Conservation (phyloP, 495 filamentous ascomycete species). For the Bryoglossum gracile region DNA sequence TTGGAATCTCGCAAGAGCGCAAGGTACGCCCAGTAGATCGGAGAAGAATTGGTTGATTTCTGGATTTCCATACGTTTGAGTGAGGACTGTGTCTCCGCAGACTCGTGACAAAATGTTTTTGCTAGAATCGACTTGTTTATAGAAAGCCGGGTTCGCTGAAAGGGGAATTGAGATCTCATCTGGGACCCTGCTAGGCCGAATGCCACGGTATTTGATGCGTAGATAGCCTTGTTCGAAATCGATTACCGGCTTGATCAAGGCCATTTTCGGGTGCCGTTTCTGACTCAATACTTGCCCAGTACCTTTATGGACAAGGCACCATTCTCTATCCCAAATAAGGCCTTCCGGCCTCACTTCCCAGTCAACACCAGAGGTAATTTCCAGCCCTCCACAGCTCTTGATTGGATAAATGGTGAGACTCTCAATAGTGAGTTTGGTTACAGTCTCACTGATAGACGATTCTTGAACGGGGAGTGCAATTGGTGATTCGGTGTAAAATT, state of each 20-base stretch:
- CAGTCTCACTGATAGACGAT: neutral
- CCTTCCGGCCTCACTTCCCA: constrained; percentile 78
- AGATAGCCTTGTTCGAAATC: constrained; percentile 57
- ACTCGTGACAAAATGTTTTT: constrained; percentile 50
- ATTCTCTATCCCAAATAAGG: constrained; percentile 87
- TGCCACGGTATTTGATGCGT: constrained; percentile 30
- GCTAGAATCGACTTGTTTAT: constrained; percentile 25
- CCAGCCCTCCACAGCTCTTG: constrained; percentile 77
- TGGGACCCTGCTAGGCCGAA: constrained; percentile 13
- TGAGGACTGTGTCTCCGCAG: constrained; percentile 67
- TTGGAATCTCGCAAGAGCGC: constrained; percentile 74
- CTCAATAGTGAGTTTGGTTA: constrained; percentile 34
- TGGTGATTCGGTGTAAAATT: constrained; percentile 64
- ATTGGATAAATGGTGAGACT: constrained; percentile 72
- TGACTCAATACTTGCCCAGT: constrained; percentile 72
- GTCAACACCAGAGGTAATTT: constrained; percentile 50
- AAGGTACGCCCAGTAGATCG: constrained; percentile 62
- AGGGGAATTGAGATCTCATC: constrained; percentile 55
- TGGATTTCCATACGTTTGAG: constrained; percentile 57
- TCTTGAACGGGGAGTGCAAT: constrained; percentile 4
- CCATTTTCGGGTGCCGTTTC: constrained; percentile 78
- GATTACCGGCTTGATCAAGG: constrained; percentile 62
- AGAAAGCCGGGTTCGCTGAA: constrained; percentile 49
- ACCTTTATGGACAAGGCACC: constrained; percentile 82
- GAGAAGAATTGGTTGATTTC: constrained; percentile 69